phyloP scores from a whole-genome alignment of 257 asterid genomes.

The Petunia secreta region DNA sequence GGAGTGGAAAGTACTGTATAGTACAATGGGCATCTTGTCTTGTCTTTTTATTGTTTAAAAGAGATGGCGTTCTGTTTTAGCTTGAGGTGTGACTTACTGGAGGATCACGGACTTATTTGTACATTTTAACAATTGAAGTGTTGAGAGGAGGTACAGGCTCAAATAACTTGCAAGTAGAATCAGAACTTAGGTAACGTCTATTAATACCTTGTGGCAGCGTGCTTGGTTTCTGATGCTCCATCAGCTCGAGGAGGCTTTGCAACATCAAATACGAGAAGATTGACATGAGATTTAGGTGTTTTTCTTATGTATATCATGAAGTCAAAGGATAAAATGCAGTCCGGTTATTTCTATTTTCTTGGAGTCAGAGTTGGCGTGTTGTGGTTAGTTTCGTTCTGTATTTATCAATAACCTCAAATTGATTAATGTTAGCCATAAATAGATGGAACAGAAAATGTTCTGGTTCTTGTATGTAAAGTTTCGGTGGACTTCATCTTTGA shows the following conservation, averaged over 20 bases:
- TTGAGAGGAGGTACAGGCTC: neutral
- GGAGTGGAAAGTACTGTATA: constrained; percentile 27
- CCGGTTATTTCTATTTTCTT: neutral
- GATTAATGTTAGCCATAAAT: neutral
- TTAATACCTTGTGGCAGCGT: neutral
- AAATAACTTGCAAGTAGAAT: neutral
- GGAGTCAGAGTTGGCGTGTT: neutral
- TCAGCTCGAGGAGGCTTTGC: neutral
- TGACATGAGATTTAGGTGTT: neutral
- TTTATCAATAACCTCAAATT: neutral
- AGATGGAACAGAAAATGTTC: neutral
- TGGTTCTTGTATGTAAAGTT: neutral
- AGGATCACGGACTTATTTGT: neutral
- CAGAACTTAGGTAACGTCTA: neutral
- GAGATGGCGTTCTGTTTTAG: no score
- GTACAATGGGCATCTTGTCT: neutral
- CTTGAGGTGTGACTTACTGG: no score
- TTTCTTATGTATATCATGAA: neutral
- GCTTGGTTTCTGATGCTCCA: neutral
- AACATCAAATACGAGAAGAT: neutral
- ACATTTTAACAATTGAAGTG: constrained; percentile 3
- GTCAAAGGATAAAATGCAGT: neutral
- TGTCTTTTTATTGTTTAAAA: neutral
- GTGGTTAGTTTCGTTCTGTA: neutral
- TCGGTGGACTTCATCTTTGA: neutral